A percentile compares a stretch with the other conserved stretches of the same genome.
Conservation (phyloP, 2,329 filamentous ascomycete species). For the Amauroascus niger region DNA sequence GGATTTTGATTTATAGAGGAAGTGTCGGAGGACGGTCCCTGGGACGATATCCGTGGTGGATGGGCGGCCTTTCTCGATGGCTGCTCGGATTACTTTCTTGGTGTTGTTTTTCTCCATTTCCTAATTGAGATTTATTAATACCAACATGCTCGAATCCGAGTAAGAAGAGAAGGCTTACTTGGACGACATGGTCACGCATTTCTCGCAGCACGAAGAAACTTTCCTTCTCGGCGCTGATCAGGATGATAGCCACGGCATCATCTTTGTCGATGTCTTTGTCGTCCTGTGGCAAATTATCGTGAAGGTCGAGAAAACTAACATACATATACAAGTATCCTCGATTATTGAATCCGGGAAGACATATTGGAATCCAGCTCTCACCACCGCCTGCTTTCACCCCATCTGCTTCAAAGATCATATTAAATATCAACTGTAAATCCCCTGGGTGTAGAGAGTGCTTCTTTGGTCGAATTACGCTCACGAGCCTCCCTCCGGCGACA, state of each 20-base stretch:
- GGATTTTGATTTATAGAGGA: conserved; percentile 85
- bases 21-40: conserved; percentile 73
- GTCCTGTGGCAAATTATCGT: conserved; percentile 36
- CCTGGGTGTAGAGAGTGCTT: conserved; percentile 92
- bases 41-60: conserved; percentile 65
- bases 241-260: conserved; percentile 74
- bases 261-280: conserved; percentile 42
- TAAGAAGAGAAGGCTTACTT: conserved; percentile 33
- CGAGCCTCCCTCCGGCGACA: conserved; percentile 81
- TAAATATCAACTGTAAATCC: conserved; percentile 93
- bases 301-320: conserved; percentile 78
- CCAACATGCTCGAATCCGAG: conserved; percentile 22
- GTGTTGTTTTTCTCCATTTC: conserved; percentile 68
- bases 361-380: conserved; percentile 95
- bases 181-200: conserved; percentile 53
- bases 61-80: conserved; percentile 62
- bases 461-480: conserved; percentile 88
- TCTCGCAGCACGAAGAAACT: conserved; percentile 82
- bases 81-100: conserved; percentile 62
- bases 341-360: conserved; percentile 93
- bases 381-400: conserved; percentile 85
- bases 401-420: conserved; percentile 96
- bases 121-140: conserved; percentile 24
- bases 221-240: conserved; percentile 89
- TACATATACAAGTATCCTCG: conserved; percentile 98